Conservation (phyloP, 2,329 filamentous ascomycete genomes). For the Coniella vitis region DNA sequence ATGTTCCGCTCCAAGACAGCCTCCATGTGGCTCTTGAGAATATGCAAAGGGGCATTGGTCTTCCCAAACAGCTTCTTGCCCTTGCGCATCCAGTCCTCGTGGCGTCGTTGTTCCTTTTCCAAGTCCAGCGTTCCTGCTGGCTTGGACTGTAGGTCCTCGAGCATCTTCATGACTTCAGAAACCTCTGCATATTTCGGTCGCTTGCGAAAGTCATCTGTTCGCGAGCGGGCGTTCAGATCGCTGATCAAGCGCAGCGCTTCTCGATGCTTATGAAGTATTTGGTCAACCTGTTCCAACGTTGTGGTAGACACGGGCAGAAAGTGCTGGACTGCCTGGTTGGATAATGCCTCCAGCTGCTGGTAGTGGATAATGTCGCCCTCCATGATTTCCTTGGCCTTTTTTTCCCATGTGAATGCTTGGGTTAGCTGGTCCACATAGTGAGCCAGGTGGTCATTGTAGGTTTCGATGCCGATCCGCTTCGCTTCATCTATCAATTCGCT, state of each 20-base stretch:
- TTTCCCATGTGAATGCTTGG: conserved; percentile 81
- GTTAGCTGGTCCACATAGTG: conserved; percentile 70
- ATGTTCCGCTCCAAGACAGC: conserved; percentile 84
- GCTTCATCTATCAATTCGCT: conserved; percentile 72
- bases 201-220: conserved; percentile 65
- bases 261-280: conserved; percentile 90
- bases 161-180: conserved; percentile 77
- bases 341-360: conserved; percentile 86
- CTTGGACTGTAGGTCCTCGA: conserved; percentile 88
- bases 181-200: conserved; percentile 85
- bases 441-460: conserved; percentile 71
- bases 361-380: conserved; percentile 89
- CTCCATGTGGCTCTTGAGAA: conserved; percentile 89
- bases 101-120: conserved; percentile 87
- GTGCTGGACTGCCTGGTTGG: conserved; percentile 65
- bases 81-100: conserved; percentile 98
- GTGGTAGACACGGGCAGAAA: conserved; percentile 74
- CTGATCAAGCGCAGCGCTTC: conserved; percentile 87
- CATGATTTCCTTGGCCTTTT: conserved; percentile 87
- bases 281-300: conserved; percentile 76
- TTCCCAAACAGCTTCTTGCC: conserved; percentile 98
- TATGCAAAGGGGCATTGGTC: conserved; percentile 93
- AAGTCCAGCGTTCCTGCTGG: conserved; percentile 85
- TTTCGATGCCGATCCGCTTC: conserved; percentile 67
- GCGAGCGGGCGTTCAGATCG: conserved; percentile 71